Evolutionary conservation across 1,284 basidiomycete species (phyloP), one percentile per base, ranked within the genome.

Genomic region (Schizophyllum amplum): DNA sequence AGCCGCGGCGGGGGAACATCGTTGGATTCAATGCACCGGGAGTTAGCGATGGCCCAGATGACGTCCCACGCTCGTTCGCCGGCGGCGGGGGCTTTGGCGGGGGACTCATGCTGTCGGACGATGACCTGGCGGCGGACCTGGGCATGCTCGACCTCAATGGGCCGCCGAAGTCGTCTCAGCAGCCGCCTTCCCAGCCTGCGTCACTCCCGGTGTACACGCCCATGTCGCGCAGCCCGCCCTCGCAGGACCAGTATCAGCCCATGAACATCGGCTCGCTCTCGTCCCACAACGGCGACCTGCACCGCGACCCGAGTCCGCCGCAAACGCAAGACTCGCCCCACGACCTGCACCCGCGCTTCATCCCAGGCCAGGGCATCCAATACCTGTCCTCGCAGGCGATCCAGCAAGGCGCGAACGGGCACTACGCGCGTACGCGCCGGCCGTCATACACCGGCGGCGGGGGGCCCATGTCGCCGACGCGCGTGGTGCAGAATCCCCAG

Each of bases 131-230:
- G 22, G 48, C 21, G 48, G 75, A 76, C 57, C 67, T 77, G 49
- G 83, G 83, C 27, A 72, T 83, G 53, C 76, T 93, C 61, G 87
- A 73, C 64, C 67, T 92, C 22, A 77, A 78, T 60, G 13, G 79
- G 80, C 56, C 77, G 80, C 61, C 69, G 60, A 60, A 62, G 62
- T 50, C 68, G 27, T 70, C 71, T 17, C 55, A 60, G 48, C 53
- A 50, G 48, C 79, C 81, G 2, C 71, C 80, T 1, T 82, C 78
- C 60, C 81, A 83, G 59, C 83, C 83, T 1, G 75, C 83, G 0
- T 85, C 83, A 1, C 75, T 90, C 9, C 87, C 87, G 26, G 86
- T 85, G 52, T 86, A 85, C 61, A 80, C 82, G 0, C 83, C 84
- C n/a, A 72, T 82, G 54, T 84, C 83, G 4, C 79, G 82, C 59